phyloP scores from a whole-genome alignment of 768 basidiomycete genomes.

The Gloeopeniophorella convolvens region DNA sequence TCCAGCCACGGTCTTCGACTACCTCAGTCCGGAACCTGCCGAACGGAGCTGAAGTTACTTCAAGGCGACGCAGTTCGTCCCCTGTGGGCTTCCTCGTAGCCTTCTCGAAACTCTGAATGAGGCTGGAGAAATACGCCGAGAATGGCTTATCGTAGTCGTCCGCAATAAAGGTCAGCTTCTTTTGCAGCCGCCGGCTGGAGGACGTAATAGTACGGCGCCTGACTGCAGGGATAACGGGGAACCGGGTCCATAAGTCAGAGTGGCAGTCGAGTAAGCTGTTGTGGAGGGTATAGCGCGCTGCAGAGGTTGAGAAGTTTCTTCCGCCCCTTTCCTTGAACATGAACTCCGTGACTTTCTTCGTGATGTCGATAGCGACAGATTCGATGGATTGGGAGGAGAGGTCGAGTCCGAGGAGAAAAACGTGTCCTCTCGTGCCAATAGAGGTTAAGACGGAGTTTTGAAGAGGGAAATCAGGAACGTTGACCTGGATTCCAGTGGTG shows the following conservation, averaged over 20 bases:
- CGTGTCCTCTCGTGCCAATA: conserved; percentile 34
- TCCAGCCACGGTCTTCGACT: conserved; percentile 9
- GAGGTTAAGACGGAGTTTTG: conserved; percentile 37
- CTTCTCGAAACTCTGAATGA: conserved; percentile 42
- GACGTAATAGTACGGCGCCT: conserved; percentile 7
- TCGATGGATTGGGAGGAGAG: conserved; percentile 26
- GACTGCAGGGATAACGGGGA: conserved; percentile 7
- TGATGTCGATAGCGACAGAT: conserved; percentile 47
- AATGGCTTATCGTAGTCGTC: conserved; percentile 32
- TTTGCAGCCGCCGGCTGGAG: conserved; percentile 26
- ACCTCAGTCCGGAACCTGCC: conserved; percentile 23
- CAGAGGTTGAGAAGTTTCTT: conserved; percentile 19
- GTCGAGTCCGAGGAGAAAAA: conserved; percentile 41
- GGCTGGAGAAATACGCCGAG: conserved; percentile 37
- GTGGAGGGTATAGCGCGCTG: conserved; percentile 28
- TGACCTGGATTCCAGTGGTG: conserved; percentile 36
- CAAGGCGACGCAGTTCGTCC: conserved; percentile 35
- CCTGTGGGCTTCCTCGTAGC: conserved; percentile 47
- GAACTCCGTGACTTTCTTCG: conserved; percentile 49
- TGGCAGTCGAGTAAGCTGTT: conserved; percentile 28
- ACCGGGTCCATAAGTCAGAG: conserved; percentile 13
- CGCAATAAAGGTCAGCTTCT: conserved; percentile 40
- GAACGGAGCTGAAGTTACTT: conserved; percentile 30
- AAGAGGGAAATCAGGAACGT: conserved; percentile 26
- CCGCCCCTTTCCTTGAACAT: conserved; percentile 42